These are phyloP conservation scores for Hypericum perforatum DNA, from an alignment of 345 rosid species.

Conservation along the genomic window DNA sequence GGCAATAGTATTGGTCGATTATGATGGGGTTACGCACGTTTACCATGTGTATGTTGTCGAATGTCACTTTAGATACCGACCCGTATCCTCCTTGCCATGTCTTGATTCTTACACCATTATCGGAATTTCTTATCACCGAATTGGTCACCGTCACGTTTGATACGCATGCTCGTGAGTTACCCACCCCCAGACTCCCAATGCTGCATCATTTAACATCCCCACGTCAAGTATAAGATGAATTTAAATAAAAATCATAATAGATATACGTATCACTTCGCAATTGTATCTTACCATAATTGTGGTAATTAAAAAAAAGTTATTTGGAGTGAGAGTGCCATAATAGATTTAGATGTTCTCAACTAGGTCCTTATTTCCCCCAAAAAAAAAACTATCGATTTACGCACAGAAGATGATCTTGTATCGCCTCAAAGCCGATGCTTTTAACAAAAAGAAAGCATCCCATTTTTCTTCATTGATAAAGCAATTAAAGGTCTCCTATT, in stretches of 20 bases:
- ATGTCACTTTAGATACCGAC: slow-evolving; percentile 16
- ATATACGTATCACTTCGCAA: too few relatives aligned
- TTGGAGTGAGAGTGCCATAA: too few relatives aligned
- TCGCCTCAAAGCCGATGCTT: too few relatives aligned
- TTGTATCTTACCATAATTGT: too few relatives aligned
- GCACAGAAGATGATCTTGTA: too few relatives aligned
- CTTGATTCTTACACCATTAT: slow-evolving; percentile 29
- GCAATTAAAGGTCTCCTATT: too few relatives aligned
- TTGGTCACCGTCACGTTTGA: slow-evolving; percentile 23
- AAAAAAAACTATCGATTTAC: too few relatives aligned
- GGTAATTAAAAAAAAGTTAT: too few relatives aligned
- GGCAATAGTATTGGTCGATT: slow-evolving; percentile 28
- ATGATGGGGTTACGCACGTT: slow-evolving; percentile 21
- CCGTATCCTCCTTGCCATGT: slow-evolving; percentile 37
- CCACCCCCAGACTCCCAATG: slow-evolving; percentile 30
- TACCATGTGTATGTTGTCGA: slow-evolving; percentile 24
- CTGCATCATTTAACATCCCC: slow-evolving; percentile 9
- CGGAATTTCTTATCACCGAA: slow-evolving; percentile 17
- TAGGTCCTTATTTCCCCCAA: too few relatives aligned
- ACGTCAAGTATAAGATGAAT: too few relatives aligned
- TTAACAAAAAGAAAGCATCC: neutral
- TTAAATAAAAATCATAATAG: too few relatives aligned
- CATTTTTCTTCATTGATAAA: neutral
- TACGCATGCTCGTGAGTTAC: slow-evolving; percentile 25
- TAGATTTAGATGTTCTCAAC: too few relatives aligned